Percentiles rank a stretch among this genome's conserved stretches.
phyloP scores from a whole-genome alignment of 768 basidiomycete species.

The Hygrocybe coccinea region DNA sequence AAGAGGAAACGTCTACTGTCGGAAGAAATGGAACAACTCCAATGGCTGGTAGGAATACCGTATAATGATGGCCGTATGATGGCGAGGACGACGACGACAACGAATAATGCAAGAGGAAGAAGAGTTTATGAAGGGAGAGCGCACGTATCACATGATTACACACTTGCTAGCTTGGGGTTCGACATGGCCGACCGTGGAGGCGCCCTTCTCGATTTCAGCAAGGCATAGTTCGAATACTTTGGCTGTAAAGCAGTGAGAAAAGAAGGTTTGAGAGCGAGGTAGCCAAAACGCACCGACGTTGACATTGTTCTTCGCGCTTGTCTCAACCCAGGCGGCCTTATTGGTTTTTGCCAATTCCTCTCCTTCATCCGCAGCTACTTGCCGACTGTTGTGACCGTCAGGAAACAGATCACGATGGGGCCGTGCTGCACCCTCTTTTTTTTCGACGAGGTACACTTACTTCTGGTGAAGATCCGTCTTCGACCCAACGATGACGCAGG shows the following conservation, averaged over 20 bases:
- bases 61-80: background rate
- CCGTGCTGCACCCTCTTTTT: no score
- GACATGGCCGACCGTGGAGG: slow-evolving; percentile 46
- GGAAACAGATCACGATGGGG: slow-evolving; percentile 22
- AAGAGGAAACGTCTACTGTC: slow-evolving; percentile 9
- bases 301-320: slow-evolving; percentile 79
- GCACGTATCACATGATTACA: slow-evolving; percentile 45
- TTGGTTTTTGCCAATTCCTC: slow-evolving; percentile 67
- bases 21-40: slow-evolving; percentile 18
- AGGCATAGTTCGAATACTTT: slow-evolving; percentile 83
- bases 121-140: background rate
- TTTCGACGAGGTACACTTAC: slow-evolving; percentile 40
- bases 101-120: background rate
- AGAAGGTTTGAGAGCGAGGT: slow-evolving; percentile 2
- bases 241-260: slow-evolving; percentile 37
- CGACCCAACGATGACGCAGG: slow-evolving; percentile 91
- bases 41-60: slow-evolving; percentile 23
- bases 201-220: slow-evolving; percentile 70
- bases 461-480: slow-evolving; percentile 78
- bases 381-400: slow-evolving; percentile 43
- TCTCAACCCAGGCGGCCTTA: slow-evolving; percentile 80
- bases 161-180: slow-evolving; percentile 41
- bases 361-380: slow-evolving; percentile 71
- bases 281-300: slow-evolving; percentile 74
- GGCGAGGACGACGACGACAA: no score